Evolutionary conservation across 495 filamentous ascomycete genomes (phyloP), one percentile per base, ranked within the genome.

Genomic region (Neurospora cerealis): DNA sequence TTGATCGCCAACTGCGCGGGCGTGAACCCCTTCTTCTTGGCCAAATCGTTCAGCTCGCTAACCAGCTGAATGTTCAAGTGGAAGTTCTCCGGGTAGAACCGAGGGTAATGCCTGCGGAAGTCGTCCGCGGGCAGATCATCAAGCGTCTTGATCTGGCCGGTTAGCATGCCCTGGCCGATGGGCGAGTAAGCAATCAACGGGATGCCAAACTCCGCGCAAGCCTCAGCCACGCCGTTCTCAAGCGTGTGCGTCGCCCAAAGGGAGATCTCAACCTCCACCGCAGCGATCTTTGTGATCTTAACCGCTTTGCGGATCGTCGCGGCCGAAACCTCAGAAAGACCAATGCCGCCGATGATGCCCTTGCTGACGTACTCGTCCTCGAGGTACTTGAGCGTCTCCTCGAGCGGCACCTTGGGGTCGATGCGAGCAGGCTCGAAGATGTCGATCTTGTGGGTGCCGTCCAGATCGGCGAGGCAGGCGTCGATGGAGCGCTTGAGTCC

Each of bases 231-330:
- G 38, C 90, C 92, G 77, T 94, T 92, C 9, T 87, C 81, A 32
- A 95, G 81, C 70, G 91, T 90, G 37, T 91, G 87, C 17, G 88
- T 88, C 5, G 84, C 80, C 78, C 87, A 94, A 41, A 95, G 79
- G 17, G 88, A 92, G 75, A 96, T 83, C 81, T 97, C 94, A 7
- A 93, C 88, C 79, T 97, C 94, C 5, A 94, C 91, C 1, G 88
- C 90, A 1, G 86, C 86, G 76, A 97, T 91, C 70, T 90, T 90
- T 69, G 90, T 87, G 39, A 92, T 81, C 72, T 89, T 89, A 48
- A 83, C 85, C 71, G 94, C 94, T 73, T 88, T 85, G 32, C 91
- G 85, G 74, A 97, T 92, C 1, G 92, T 94, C 40, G 89, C 85
- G 5, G 91, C 91, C 62, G 86, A 85, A 48, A 91, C 89, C 77